Evolutionary conservation across 129 eudicot genomes (phyloP).

Genomic region (Helianthus tuberosus): DNA sequence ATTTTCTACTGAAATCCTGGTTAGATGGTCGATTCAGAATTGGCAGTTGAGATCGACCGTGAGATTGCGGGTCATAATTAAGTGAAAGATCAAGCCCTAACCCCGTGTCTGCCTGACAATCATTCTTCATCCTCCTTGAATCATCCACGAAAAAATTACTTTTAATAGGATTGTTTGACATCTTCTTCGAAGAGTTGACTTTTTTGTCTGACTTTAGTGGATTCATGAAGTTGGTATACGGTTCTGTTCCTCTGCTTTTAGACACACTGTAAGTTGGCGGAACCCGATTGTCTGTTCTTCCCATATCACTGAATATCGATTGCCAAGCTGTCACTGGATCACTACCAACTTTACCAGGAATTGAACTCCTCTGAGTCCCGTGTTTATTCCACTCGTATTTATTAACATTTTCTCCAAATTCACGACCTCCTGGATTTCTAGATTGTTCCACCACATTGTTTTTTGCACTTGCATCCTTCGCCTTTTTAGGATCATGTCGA

Average conservation of each 20-base stretch:
- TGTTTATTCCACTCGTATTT: conserved; percentile 38
- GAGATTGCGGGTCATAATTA: conserved; percentile 35
- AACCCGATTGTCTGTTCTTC: conserved; percentile 28
- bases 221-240: conserved; percentile 33
- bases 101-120: conserved; percentile 25
- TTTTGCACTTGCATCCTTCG: conserved; percentile 26
- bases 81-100: conserved; percentile 57
- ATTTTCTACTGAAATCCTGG: conserved; percentile 33
- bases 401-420: conserved; percentile 11
- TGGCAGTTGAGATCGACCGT: background rate
- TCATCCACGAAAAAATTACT: conserved; percentile 33
- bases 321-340: conserved; percentile 31
- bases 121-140: conserved; percentile 21
- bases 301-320: conserved; percentile 32
- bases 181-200: conserved; percentile 32
- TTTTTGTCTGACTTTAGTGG: conserved; percentile 40
- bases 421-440: conserved; percentile 24
- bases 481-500: conserved; percentile 34
- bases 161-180: conserved; percentile 16
- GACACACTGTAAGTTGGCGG: conserved; percentile 13
- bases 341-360: conserved; percentile 22
- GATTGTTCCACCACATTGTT: conserved; percentile 24
- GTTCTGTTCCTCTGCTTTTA: conserved; percentile 33
- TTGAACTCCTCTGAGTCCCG: conserved; percentile 39
- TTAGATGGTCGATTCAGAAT: conserved; percentile 19